phyloP scores from a whole-genome alignment of 139 green algal genomes.

The Asterochloris erici region DNA sequence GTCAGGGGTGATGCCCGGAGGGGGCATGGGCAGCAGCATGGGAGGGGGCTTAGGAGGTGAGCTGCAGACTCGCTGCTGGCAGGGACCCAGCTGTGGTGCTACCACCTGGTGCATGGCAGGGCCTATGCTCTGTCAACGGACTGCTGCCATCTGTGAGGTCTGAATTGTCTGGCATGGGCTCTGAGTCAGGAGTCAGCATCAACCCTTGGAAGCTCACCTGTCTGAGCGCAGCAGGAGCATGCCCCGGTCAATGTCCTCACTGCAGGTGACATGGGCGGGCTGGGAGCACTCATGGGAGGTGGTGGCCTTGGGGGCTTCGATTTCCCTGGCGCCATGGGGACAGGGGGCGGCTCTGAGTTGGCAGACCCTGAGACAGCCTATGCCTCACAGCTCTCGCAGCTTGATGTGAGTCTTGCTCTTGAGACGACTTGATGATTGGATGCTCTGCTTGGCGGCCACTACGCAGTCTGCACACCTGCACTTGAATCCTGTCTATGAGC shows the following conservation, averaged over 20 bases:
- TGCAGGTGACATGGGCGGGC: slow-evolving; percentile 30
- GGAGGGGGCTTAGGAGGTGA: not conserved
- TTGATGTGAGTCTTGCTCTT: slow-evolving; percentile 41
- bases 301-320: slow-evolving; percentile 9
- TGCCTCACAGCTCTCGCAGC: slow-evolving; percentile 82
- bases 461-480: not conserved
- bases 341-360: slow-evolving; percentile 31
- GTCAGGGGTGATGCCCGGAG: slow-evolving; percentile 19
- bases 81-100: not conserved
- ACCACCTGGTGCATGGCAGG: not conserved
- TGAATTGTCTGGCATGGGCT: not conserved
- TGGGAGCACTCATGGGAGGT: slow-evolving; percentile 33
- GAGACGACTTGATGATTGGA: not conserved
- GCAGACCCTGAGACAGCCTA: slow-evolving; percentile 71
- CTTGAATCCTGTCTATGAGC: not conserved
- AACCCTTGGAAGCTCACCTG: not conserved
- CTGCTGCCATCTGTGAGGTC: not conserved
- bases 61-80: not conserved
- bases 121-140: not conserved
- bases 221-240: not conserved
- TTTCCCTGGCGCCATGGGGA: slow-evolving; percentile 19
- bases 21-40: not conserved
- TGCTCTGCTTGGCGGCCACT: not conserved
- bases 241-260: not conserved
- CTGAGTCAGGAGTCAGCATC: not conserved